Evolutionary conservation across 257 asterid species (phyloP).

Genomic region (Scutellaria baicalensis): DNA sequence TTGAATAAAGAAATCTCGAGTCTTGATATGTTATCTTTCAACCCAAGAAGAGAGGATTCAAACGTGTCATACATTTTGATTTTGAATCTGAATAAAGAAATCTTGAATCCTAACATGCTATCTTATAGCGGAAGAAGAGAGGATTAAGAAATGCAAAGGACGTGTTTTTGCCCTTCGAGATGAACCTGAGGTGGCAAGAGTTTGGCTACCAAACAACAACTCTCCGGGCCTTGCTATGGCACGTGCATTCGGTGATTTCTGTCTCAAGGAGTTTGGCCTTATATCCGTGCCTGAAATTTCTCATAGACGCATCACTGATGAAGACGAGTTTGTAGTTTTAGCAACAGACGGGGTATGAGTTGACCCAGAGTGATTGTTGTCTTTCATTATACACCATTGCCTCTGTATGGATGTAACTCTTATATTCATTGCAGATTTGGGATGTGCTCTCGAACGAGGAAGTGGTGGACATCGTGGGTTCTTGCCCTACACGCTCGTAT

Average conservation of each 20-base stretch:
- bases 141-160: slow-evolving; percentile 65
- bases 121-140: slow-evolving; percentile 50
- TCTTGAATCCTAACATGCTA: not conserved
- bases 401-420: not conserved
- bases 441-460: slow-evolving; percentile 52
- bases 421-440: slow-evolving; percentile 38
- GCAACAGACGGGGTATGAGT: slow-evolving; percentile 66
- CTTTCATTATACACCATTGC: not conserved
- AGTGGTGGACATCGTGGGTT: slow-evolving; percentile 46
- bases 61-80: too few relatives aligned
- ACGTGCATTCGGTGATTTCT: slow-evolving; percentile 75
- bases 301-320: slow-evolving; percentile 42
- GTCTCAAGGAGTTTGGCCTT: slow-evolving; percentile 68
- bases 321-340: slow-evolving; percentile 54
- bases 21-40: too few relatives aligned
- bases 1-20: too few relatives aligned
- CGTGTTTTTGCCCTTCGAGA: slow-evolving; percentile 63
- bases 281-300: slow-evolving; percentile 67
- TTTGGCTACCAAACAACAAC: slow-evolving; percentile 60
- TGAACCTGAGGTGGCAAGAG: slow-evolving; percentile 68
- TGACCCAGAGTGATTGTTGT: too few relatives aligned
- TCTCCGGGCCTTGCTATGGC: slow-evolving; percentile 85
- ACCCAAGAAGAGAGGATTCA: too few relatives aligned
- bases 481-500: slow-evolving; percentile 33
- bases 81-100: too few relatives aligned